Percentiles rank a stretch among this genome's conserved stretches.
These are phyloP conservation scores for Bipolaris bicolor DNA, from an alignment of 2,329 filamentous ascomycete species.

Conservation along the genomic window DNA sequence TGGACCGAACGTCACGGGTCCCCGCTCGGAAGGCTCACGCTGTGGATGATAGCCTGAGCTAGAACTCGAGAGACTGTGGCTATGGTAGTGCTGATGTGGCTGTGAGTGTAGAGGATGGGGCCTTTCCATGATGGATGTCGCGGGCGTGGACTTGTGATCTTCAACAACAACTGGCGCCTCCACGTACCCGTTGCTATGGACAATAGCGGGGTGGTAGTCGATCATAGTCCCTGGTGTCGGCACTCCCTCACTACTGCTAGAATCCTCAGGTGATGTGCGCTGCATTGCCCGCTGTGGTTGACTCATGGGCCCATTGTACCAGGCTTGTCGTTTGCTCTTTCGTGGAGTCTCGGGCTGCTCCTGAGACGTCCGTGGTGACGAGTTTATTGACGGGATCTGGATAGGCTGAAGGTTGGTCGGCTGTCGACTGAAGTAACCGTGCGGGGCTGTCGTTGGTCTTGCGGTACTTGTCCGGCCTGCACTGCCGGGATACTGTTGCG, in stretches of 20 bases:
- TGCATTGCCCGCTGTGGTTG: conserved; percentile 44
- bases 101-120: conserved; percentile 42
- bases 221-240: conserved; percentile 59
- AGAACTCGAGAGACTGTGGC: conserved; percentile 35
- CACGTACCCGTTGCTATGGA: conserved; percentile 57
- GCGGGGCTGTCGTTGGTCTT: conserved; percentile 48
- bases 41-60: conserved; percentile 39
- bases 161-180: conserved; percentile 53
- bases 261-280: conserved; percentile 62
- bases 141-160: conserved; percentile 47
- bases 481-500: conserved; percentile 36
- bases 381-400: conserved; percentile 41
- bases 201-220: conserved; percentile 61
- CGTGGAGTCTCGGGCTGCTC: conserved; percentile 58
- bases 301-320: conserved; percentile 67
- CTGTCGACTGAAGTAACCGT: conserved; percentile 42
- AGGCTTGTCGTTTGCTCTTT: conserved; percentile 70
- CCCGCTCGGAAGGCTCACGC: conserved; percentile 37
- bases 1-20: conserved; percentile 40
- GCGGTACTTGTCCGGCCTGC: conserved; percentile 27
- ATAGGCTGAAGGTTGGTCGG: conserved; percentile 28
- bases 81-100: conserved; percentile 40
- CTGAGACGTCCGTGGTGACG: conserved; percentile 46
- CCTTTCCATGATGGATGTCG: conserved; percentile 45
- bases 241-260: conserved; percentile 61